phyloP scores from a whole-genome alignment of 805 yeast species.

The Cyberlindnera amylophila region DNA sequence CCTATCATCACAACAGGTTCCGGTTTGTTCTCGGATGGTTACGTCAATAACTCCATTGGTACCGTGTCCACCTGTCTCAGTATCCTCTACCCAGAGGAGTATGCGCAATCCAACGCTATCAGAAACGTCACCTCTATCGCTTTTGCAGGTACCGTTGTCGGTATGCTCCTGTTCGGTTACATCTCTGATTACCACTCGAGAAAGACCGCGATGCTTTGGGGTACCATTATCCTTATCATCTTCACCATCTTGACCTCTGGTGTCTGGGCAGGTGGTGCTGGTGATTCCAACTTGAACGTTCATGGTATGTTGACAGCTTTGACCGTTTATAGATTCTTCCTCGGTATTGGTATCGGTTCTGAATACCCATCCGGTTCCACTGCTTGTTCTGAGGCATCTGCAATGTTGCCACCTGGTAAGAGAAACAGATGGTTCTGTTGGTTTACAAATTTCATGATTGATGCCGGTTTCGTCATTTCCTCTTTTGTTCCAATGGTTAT shows the following conservation, averaged over 20 bases:
- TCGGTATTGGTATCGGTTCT: constrained; percentile 92
- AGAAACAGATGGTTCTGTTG: constrained; percentile 86
- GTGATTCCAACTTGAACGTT: constrained; percentile 39
- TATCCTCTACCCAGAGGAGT: constrained; percentile 59
- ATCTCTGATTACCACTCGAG: constrained; percentile 78
- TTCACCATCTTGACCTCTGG: constrained; percentile 80
- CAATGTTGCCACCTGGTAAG: constrained; percentile 69
- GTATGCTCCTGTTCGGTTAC: constrained; percentile 78
- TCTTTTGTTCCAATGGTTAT: constrained; percentile 84
- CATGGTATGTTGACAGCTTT: constrained; percentile 80
- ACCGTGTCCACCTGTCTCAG: constrained; percentile 71
- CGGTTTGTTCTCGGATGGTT: constrained; percentile 91
- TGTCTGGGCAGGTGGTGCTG: constrained; percentile 55
- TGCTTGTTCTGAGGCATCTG: constrained; percentile 89
- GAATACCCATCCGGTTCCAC: constrained; percentile 94
- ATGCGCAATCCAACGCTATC: constrained; percentile 62
- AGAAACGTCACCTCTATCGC: constrained; percentile 83
- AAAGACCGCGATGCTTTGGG: constrained; percentile 76
- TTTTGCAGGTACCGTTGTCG: constrained; percentile 87
- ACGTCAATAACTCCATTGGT: constrained; percentile 79
- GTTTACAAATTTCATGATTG: constrained; percentile 89
- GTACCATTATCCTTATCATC: constrained; percentile 69
- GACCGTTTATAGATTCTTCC: constrained; percentile 78
- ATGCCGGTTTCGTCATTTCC: constrained; percentile 76
- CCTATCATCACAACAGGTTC: constrained; percentile 85